Percentiles rank a stretch among this genome's conserved stretches.
These are phyloP conservation scores for Schizochytrium sp. DNA, from an alignment of 108 stramenopile genomes.

Conservation along the genomic window DNA sequence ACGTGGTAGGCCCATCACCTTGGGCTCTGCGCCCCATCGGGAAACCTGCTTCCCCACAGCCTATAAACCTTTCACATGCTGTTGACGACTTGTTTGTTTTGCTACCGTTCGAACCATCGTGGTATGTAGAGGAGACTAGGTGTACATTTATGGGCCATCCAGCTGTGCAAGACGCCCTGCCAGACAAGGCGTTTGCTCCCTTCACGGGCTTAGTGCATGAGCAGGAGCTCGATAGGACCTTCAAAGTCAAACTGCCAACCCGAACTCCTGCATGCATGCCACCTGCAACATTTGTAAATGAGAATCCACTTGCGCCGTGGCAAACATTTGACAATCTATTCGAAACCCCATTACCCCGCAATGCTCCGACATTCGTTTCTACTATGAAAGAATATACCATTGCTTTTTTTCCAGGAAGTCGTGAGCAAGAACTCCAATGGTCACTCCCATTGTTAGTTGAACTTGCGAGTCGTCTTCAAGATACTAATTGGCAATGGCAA, in stretches of 20 bases:
- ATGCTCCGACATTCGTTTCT: too few species aligned
- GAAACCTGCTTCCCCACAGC: not conserved
- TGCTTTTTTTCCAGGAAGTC: slow-evolving; percentile 6
- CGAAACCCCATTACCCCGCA: not conserved
- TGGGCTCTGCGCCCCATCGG: not conserved
- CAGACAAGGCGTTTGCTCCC: not conserved
- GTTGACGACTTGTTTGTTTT: not conserved
- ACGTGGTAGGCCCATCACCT: not conserved
- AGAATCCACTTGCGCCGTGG: not conserved
- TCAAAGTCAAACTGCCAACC: not conserved
- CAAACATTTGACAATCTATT: not conserved
- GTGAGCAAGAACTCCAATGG: not conserved
- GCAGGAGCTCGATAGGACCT: not conserved
- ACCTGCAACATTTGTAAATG: not conserved
- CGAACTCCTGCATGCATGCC: not conserved
- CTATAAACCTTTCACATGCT: not conserved
- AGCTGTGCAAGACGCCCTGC: not conserved
- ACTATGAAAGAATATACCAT: not conserved
- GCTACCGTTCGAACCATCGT: not conserved
- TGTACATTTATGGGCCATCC: slow-evolving; percentile 5
- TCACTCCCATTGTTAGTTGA: not conserved
- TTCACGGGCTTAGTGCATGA: not conserved
- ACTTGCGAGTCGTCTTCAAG: not conserved
- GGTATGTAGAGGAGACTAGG: not conserved
- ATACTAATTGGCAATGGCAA: not conserved